Evolutionary conservation across 768 basidiomycete genomes (phyloP).

Genomic region (Lanmaoa pseudosensibilis): DNA sequence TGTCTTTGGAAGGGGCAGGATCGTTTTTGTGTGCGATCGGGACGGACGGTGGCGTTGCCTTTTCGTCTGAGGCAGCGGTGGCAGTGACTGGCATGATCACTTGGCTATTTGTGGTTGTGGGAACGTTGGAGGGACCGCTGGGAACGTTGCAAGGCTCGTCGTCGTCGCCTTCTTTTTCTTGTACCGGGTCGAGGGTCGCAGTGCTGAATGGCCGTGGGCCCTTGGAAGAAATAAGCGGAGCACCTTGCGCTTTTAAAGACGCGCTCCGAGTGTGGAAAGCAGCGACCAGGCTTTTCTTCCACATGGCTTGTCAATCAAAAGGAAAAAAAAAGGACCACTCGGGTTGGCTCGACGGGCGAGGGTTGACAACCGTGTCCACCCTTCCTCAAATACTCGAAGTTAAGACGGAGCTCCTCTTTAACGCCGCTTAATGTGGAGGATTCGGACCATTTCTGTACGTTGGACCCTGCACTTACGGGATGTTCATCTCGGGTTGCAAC

Average conservation of each 20-base stretch:
- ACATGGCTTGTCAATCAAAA: slow-evolving; percentile 2
- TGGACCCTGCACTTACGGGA: not conserved
- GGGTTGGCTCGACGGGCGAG: not conserved
- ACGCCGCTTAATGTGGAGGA: not conserved
- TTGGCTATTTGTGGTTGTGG: not conserved
- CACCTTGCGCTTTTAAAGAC: slow-evolving; percentile 8
- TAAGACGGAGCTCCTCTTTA: not conserved
- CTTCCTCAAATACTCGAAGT: slow-evolving; percentile 10
- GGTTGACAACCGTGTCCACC: no score
- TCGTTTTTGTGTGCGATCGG: not conserved
- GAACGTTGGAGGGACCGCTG: not conserved
- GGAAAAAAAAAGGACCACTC: not conserved
- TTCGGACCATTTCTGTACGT: not conserved
- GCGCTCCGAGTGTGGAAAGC: slow-evolving; percentile 11
- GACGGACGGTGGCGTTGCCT: not conserved
- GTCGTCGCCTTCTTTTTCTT: slow-evolving; percentile 4
- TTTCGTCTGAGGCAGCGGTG: not conserved
- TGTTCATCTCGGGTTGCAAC: not conserved
- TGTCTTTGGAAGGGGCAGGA: not conserved
- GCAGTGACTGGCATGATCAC: not conserved
- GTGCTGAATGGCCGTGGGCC: slow-evolving; percentile 6
- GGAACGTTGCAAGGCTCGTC: not conserved
- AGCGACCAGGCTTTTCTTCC: slow-evolving; percentile 15
- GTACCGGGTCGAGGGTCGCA: slow-evolving; percentile 8
- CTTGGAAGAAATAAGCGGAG: slow-evolving; percentile 15